Evolutionary conservation across 2,329 filamentous ascomycete genomes (phyloP), one percentile per base, ranked within the genome.

Genomic region (Saccharata proteae): DNA sequence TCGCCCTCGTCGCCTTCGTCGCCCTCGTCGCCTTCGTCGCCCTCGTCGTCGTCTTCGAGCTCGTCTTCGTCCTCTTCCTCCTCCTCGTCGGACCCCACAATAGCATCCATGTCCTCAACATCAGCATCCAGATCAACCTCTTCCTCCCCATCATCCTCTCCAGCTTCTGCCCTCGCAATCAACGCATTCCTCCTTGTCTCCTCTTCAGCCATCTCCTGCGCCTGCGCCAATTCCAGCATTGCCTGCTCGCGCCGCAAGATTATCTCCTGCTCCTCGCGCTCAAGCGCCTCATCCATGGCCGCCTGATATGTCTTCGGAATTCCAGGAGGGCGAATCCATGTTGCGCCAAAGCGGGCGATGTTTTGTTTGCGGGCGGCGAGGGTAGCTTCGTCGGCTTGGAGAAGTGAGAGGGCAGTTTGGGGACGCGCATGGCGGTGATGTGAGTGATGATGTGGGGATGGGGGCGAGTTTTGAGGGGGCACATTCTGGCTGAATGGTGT

Each of bases 291-390:
- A 57, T 98, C 90, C 24, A 80, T 77, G 59, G 85, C 73, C 40
- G 92, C 85, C 50, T 92, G 78, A 37, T 93, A 73, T 1, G 88
- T 93, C 65, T 96, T 98, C 35, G 74, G 55, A 34, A 93, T 69
- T 6, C 88, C 90, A 0, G 84, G 85, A 0, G 90, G 90, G 36
- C 80, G 81, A 34, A 98, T 77, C 90, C 90, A 98, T 26, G 71
- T 72, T 42, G 77, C 80, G 38, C 90, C 90, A 50, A 92, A 94
- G 47, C 85, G 81, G 28, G 80, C 73, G 17, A 96, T 79, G 42
- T 88, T 84, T 28, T 73, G 61, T 47, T 86, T 84, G 27, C 88
- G 82, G 6, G 78, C 70, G 33, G 77, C 71, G 41, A 92, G 69
- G 36, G 75, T 70, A 38, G 75, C 69, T 59, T 96, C 90, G 51